Evolutionary conservation across 2,329 filamentous ascomycete species (phyloP).

Genomic region (Sporothrix brunneoviolacea): DNA sequence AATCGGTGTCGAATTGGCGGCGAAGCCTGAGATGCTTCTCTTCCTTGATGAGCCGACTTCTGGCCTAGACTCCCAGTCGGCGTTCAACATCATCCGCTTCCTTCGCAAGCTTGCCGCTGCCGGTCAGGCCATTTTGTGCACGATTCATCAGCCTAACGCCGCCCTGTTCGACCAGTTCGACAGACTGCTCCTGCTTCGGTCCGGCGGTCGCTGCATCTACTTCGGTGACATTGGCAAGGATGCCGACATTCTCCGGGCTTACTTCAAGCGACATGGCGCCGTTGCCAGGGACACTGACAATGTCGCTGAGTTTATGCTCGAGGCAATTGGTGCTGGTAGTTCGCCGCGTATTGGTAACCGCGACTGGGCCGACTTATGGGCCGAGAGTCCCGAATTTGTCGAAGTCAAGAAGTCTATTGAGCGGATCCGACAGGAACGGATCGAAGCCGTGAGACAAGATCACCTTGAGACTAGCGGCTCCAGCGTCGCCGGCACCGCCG

Average conservation of each 20-base stretch:
- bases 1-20: conserved; percentile 83
- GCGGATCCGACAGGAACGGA: conserved; percentile 57
- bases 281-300: conserved; percentile 50
- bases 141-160: conserved; percentile 84
- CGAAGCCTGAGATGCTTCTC: conserved; percentile 68
- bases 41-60: conserved; percentile 77
- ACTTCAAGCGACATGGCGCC: conserved; percentile 54
- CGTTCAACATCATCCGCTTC: conserved; percentile 72
- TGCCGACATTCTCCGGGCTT: conserved; percentile 61
- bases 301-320: conserved; percentile 75
- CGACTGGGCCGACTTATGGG: conserved; percentile 79
- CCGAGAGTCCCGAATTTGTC: conserved; percentile 62
- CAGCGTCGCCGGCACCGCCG: conserved; percentile 1
- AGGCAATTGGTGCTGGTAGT: conserved; percentile 72
- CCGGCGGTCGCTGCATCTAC: conserved; percentile 75
- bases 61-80: conserved; percentile 64
- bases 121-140: conserved; percentile 83
- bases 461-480: conserved; percentile 19
- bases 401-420: conserved; percentile 60
- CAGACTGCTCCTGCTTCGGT: conserved; percentile 68
- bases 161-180: conserved; percentile 86
- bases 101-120: conserved; percentile 69
- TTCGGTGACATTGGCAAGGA: conserved; percentile 79
- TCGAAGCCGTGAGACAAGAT: conserved; percentile 22
- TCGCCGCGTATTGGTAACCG: conserved; percentile 63